These are phyloP conservation scores for Flagelloscypha sp. DNA, from an alignment of 768 basidiomycete species.

Conservation along the genomic window DNA sequence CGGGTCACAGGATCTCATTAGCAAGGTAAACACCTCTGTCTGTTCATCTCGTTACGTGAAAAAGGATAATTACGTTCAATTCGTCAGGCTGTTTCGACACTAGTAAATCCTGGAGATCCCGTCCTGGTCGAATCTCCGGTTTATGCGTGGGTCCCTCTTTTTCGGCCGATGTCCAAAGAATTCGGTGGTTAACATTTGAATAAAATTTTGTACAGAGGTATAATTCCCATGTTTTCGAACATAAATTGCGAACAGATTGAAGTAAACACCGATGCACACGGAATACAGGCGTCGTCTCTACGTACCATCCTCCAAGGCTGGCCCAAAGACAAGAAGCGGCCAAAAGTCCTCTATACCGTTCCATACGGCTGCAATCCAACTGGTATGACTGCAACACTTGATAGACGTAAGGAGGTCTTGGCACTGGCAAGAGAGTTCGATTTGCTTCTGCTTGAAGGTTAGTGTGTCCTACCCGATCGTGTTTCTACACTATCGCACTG, in stretches of 20 bases:
- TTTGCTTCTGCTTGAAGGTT: slow-evolving; percentile 82
- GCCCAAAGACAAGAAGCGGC: slow-evolving; percentile 63
- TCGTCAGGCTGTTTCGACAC: slow-evolving; percentile 54
- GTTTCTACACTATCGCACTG: neutral
- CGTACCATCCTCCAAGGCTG: slow-evolving; percentile 63
- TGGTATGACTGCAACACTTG: slow-evolving; percentile 65
- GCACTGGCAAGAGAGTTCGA: slow-evolving; percentile 63
- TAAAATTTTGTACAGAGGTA: slow-evolving; percentile 44
- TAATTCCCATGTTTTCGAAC: slow-evolving; percentile 54
- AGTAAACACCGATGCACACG: slow-evolving; percentile 68
- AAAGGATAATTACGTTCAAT: slow-evolving; percentile 5
- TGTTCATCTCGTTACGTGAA: too few species aligned
- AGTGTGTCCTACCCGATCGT: slow-evolving; percentile 7
- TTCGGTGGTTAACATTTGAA: too few species aligned
- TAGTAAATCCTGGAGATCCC: slow-evolving; percentile 74
- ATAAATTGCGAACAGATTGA: slow-evolving; percentile 57
- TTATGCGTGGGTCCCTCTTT: slow-evolving; percentile 48
- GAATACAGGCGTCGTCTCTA: slow-evolving; percentile 53
- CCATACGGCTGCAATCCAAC: slow-evolving; percentile 87
- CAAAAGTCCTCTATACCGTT: slow-evolving; percentile 76
- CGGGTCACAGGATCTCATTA: slow-evolving; percentile 86
- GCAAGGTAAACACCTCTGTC: slow-evolving; percentile 48
- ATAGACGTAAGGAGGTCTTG: slow-evolving; percentile 65
- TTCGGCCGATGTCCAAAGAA: slow-evolving; percentile 10
- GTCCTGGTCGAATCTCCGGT: slow-evolving; percentile 78